A percentile compares a stretch with the other conserved stretches of the same genome.
Evolutionary conservation across 2,329 filamentous ascomycete genomes (phyloP).

Genomic region (Nemania serpens): DNA sequence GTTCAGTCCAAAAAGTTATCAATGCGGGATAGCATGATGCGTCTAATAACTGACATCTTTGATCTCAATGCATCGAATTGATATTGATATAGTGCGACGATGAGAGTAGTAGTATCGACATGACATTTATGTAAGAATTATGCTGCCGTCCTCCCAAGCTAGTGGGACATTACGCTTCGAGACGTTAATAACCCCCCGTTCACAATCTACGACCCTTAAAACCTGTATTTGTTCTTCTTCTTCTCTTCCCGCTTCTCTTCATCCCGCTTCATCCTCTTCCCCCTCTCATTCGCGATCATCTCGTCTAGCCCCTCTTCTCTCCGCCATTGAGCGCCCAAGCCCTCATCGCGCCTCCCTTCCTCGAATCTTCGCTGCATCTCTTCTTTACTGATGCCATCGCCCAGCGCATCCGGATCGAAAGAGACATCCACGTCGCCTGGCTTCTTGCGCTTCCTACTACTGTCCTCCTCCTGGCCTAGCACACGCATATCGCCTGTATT

Average conservation of each 20-base stretch:
- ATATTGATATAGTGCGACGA: no score
- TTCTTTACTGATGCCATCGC: slow-evolving; percentile 79
- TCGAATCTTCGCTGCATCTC: slow-evolving; percentile 83
- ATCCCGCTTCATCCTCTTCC: slow-evolving; percentile 88
- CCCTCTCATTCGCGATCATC: slow-evolving; percentile 92
- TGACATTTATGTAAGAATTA: background rate
- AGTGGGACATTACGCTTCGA: background rate
- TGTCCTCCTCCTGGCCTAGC: slow-evolving; percentile 79
- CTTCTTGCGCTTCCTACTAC: slow-evolving; percentile 83
- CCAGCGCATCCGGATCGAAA: slow-evolving; percentile 82
- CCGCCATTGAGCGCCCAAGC: slow-evolving; percentile 70
- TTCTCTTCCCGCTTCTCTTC: slow-evolving; percentile 74
- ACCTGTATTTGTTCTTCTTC: slow-evolving; percentile 56
- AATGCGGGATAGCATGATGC: background rate
- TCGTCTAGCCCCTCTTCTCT: slow-evolving; percentile 88
- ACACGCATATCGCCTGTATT: slow-evolving; percentile 64
- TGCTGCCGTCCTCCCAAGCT: background rate
- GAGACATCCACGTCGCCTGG: slow-evolving; percentile 93
- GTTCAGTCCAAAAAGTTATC: no score
- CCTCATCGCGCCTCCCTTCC: slow-evolving; percentile 67
- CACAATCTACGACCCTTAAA: slow-evolving; percentile 39
- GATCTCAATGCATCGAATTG: background rate
- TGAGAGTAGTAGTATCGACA: no score
- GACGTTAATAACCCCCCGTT: background rate
- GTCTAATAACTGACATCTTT: background rate